phyloP scores from a whole-genome alignment of 441 rosid genomes.

The Populus hybrid region DNA sequence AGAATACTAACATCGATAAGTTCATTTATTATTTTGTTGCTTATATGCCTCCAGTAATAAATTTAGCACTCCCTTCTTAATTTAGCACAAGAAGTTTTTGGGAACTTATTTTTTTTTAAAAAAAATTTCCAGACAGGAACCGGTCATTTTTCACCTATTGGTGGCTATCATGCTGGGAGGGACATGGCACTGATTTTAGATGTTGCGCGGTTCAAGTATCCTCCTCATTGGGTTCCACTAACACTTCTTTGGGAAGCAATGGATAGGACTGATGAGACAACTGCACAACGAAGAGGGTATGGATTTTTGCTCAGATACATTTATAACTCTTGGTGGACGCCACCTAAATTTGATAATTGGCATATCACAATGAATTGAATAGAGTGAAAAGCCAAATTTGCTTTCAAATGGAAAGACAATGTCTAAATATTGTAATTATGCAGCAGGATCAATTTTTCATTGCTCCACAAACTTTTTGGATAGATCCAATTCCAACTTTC shows the following conservation, averaged over 20 bases:
- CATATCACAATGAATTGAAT: slow-evolving; percentile 5
- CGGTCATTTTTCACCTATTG: slow-evolving; percentile 65
- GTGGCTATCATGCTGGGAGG: slow-evolving; percentile 53
- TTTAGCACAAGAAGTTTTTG: background rate
- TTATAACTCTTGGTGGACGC: slow-evolving; percentile 1
- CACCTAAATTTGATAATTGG: background rate
- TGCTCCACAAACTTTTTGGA: background rate
- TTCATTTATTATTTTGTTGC: background rate
- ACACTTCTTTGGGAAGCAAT: slow-evolving; percentile 63
- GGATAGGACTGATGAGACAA: slow-evolving; percentile 39
- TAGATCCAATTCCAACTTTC: background rate
- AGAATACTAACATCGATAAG: background rate
- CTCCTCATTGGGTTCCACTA: slow-evolving; percentile 63
- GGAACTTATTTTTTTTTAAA: background rate
- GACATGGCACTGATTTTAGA: slow-evolving; percentile 60
- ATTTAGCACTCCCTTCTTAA: background rate
- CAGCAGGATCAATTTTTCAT: background rate
- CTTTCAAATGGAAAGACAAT: background rate
- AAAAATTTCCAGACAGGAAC: slow-evolving; percentile 57
- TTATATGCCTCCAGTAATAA: background rate
- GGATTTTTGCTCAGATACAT: slow-evolving; percentile 1
- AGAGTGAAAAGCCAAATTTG: background rate
- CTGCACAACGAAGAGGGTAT: slow-evolving; percentile 50
- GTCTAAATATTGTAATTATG: background rate
- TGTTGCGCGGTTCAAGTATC: slow-evolving; percentile 63